phyloP scores from a whole-genome alignment of 495 filamentous ascomycete species.

The Evernia prunastri region DNA sequence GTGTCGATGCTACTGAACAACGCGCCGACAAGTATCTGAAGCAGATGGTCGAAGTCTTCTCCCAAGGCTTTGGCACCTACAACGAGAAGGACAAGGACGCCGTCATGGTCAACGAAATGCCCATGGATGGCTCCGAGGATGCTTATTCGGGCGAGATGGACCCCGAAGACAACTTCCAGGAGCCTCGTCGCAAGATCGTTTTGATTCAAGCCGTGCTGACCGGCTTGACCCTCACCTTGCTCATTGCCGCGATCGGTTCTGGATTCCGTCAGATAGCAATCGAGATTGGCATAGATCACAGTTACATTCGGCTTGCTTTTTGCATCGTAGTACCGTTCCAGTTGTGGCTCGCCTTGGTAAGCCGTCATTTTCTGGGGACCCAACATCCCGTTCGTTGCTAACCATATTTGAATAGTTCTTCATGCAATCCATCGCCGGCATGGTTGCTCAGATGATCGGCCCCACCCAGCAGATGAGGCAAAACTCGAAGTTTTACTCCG shows the following conservation, averaged over 20 bases:
- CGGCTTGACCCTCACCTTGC: conserved; percentile 44
- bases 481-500: conserved; percentile 59
- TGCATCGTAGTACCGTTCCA: conserved; percentile 42
- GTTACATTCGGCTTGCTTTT: conserved; percentile 44
- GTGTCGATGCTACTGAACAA: conserved; percentile 47
- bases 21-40: conserved; percentile 45
- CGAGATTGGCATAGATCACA: conserved; percentile 45
- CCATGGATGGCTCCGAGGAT: conserved; percentile 28
- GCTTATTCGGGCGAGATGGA: conserved; percentile 25
- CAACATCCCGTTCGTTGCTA: background rate
- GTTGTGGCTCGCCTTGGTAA: conserved; percentile 51
- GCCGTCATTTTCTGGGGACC: conserved; percentile 13
- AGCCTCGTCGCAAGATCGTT: conserved; percentile 39
- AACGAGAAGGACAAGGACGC: conserved; percentile 38
- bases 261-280: conserved; percentile 50
- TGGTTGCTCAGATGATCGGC: conserved; percentile 52
- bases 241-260: conserved; percentile 47
- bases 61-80: conserved; percentile 39
- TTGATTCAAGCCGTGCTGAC: conserved; percentile 48
- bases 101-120: conserved; percentile 27
- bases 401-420: conserved; percentile 44
- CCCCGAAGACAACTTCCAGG: conserved; percentile 32
- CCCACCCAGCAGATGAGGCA: conserved; percentile 48
- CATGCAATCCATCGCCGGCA: conserved; percentile 51
- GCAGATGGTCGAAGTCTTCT: conserved; percentile 50